These are phyloP conservation scores for Otatea glauca DNA, from an alignment of 176 grass and related monocot species.

Conservation along the genomic window DNA sequence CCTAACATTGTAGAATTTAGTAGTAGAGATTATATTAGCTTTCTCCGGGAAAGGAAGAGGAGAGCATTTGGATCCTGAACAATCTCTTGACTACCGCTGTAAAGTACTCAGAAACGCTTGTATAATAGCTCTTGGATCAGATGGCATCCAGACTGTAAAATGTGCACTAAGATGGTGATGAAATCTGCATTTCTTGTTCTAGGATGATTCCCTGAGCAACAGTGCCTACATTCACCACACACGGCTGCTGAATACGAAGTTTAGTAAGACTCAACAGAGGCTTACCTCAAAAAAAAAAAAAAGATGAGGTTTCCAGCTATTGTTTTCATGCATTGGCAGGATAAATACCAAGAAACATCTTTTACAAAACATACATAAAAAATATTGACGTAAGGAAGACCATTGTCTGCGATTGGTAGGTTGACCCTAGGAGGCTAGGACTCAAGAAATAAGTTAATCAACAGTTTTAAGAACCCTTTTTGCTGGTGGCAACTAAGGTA, in stretches of 20 bases:
- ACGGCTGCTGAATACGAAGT: neutral
- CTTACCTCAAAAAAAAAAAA: neutral
- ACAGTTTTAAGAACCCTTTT: too few relatives aligned
- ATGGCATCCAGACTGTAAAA: conserved; percentile 39
- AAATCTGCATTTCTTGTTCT: neutral
- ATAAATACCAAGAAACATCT: neutral
- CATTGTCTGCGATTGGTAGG: neutral
- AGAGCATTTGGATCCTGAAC: conserved; percentile 51
- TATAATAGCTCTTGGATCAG: conserved; percentile 51
- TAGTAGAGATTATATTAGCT: conserved; percentile 54
- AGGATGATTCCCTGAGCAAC: neutral
- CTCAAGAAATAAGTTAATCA: neutral
- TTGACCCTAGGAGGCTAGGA: neutral
- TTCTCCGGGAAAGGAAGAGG: conserved; percentile 48
- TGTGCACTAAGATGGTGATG: neutral
- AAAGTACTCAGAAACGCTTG: conserved; percentile 52
- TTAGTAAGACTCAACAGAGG: neutral
- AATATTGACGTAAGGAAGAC: neutral
- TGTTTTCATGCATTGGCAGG: neutral
- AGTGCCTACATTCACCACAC: neutral
- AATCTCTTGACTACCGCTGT: conserved; percentile 49
- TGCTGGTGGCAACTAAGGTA: neutral
- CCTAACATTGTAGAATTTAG: conserved; percentile 70
- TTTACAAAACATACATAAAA: neutral
- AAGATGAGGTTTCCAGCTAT: neutral